Evolutionary conservation across 2,329 filamentous ascomycete species (phyloP).

Genomic region (Aspergillus ochraceoroseus): DNA sequence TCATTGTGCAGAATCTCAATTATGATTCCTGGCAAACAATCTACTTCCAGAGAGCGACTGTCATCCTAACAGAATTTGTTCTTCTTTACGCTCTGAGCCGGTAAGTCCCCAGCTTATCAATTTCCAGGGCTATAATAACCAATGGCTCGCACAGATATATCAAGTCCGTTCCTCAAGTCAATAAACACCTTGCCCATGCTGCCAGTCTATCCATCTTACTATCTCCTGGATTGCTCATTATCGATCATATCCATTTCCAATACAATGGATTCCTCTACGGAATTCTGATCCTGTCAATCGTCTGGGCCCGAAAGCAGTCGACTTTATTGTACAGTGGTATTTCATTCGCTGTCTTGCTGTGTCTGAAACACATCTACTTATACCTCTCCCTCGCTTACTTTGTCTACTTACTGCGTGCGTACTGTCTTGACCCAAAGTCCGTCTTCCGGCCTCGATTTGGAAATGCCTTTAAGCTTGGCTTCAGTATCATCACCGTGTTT

Average conservation of each 20-base stretch:
- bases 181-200: conserved; percentile 74
- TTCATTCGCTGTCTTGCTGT: conserved; percentile 77
- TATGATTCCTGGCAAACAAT: conserved; percentile 92
- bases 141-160: conserved; percentile 61
- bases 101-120: conserved; percentile 43
- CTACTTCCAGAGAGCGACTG: conserved; percentile 86
- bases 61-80: conserved; percentile 78
- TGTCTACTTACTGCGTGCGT: conserved; percentile 80
- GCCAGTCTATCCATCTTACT: conserved; percentile 84
- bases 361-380: conserved; percentile 96
- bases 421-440: conserved; percentile 75
- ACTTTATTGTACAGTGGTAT: conserved; percentile 74
- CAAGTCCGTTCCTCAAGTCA: conserved; percentile 59
- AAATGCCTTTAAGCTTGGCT: conserved; percentile 79
- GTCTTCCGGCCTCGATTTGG: conserved; percentile 69
- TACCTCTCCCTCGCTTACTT: conserved; percentile 96
- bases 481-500: conserved; percentile 66
- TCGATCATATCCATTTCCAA: conserved; percentile 98
- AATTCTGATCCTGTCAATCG: conserved; percentile 77
- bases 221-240: conserved; percentile 89
- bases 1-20: conserved; percentile 71
- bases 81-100: conserved; percentile 75
- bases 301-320: conserved; percentile 69
- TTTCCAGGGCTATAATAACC: conserved; percentile 18
- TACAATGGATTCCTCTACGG: conserved; percentile 98